Percentiles rank a stretch among this genome's conserved stretches.
Evolutionary conservation across 1,284 basidiomycete species (phyloP).

Genomic region (Leccinum fallax): DNA sequence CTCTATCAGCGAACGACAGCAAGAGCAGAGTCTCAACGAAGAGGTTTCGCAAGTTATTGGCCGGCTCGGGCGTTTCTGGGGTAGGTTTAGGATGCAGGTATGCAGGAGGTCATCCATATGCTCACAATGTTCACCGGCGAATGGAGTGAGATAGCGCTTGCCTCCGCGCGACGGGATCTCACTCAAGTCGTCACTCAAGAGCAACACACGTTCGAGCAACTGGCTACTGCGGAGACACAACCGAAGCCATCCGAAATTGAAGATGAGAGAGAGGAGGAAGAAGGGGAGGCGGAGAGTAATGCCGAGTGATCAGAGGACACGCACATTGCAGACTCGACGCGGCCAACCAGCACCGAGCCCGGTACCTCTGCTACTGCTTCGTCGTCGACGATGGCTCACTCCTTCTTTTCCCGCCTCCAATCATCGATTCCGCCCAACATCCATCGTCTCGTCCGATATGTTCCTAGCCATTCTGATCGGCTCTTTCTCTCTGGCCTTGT

Average conservation of each 20-base stretch:
- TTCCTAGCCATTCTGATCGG: too few relatives aligned
- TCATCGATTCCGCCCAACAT: slow-evolving; percentile 65
- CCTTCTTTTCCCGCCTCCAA: slow-evolving; percentile 71
- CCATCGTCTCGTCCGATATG: slow-evolving; percentile 54
- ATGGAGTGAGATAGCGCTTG: slow-evolving; percentile 76
- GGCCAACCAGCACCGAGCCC: slow-evolving; percentile 29
- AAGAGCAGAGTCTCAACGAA: slow-evolving; percentile 73
- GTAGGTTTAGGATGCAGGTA: slow-evolving; percentile 86
- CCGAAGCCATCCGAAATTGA: slow-evolving; percentile 8
- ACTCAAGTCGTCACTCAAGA: slow-evolving; percentile 79
- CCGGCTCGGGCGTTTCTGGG: slow-evolving; percentile 85
- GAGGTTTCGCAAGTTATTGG: slow-evolving; percentile 87
- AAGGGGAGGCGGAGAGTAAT: not conserved
- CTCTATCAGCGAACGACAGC: slow-evolving; percentile 25
- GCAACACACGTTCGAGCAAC: slow-evolving; percentile 75
- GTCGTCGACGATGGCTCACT: slow-evolving; percentile 38
- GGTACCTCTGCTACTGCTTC: slow-evolving; percentile 18
- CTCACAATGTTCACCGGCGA: slow-evolving; percentile 4
- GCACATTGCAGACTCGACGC: slow-evolving; percentile 24
- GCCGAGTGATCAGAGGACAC: slow-evolving; percentile 26
- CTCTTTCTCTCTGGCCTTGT: too few relatives aligned
- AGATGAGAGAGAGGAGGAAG: slow-evolving; percentile 11
- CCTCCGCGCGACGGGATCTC: slow-evolving; percentile 77
- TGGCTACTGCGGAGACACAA: slow-evolving; percentile 43
- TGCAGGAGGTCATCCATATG: slow-evolving; percentile 27